Percentiles rank a stretch among this genome's conserved stretches.
phyloP scores from a whole-genome alignment of 2,329 filamentous ascomycete species.

The Niveomyces coronatus region DNA sequence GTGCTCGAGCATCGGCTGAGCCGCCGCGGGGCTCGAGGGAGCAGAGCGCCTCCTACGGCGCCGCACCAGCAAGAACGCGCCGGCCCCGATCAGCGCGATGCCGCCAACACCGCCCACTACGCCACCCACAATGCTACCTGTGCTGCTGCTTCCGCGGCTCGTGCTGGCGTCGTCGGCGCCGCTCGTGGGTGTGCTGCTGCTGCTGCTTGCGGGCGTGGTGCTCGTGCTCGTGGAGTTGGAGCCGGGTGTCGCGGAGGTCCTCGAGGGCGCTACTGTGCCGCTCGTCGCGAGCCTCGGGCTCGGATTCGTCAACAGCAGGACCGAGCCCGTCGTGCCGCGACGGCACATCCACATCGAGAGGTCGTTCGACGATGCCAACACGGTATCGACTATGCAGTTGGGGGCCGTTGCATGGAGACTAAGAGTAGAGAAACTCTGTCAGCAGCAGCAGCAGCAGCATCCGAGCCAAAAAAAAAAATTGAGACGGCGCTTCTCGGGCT shows the following conservation, averaged over 20 bases:
- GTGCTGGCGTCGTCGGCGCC: not conserved
- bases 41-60: not conserved
- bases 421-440: not conserved
- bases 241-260: not conserved
- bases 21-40: not conserved
- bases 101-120: constrained; percentile 4
- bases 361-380: not conserved
- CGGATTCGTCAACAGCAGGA: constrained; percentile 1
- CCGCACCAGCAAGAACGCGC: constrained; percentile 6
- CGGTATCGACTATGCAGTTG: constrained; percentile 4
- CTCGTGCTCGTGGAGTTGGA: not conserved
- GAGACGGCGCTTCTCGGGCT: too few species aligned
- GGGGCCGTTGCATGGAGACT: not conserved
- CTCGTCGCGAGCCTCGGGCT: not conserved
- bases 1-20: constrained; percentile 3
- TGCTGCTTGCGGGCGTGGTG: not conserved
- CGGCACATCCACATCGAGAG: constrained; percentile 3
- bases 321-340: not conserved
- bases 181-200: not conserved
- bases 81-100: constrained; percentile 1
- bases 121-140: constrained; percentile 5
- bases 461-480: too few species aligned
- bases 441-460: too few species aligned
- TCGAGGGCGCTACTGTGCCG: not conserved
- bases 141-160: not conserved